These are phyloP conservation scores for Hypoxylon sp. DNA, from an alignment of 2,329 filamentous ascomycete genomes.

Conservation along the genomic window DNA sequence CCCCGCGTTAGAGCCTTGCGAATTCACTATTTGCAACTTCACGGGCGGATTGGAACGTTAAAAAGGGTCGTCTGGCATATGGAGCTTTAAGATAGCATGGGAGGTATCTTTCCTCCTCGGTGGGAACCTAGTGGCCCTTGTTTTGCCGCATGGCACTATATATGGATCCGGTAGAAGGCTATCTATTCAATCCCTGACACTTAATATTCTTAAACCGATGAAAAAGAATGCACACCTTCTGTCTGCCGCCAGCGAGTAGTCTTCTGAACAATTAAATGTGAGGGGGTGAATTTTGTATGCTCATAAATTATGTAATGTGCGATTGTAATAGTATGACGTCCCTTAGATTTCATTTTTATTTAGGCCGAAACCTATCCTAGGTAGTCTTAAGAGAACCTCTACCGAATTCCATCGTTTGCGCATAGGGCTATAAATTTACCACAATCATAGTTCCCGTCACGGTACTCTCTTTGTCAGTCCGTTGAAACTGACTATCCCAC, in stretches of 20 bases:
- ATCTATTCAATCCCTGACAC: not conserved
- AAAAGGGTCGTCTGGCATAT: not conserved
- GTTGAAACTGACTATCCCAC: not conserved
- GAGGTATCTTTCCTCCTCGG: too few relatives aligned
- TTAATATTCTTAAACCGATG: not conserved
- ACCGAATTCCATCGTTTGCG: slow-evolving; percentile 12
- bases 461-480: slow-evolving; percentile 1
- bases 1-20: not conserved
- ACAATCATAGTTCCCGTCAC: slow-evolving; percentile 6
- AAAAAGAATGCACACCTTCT: not conserved
- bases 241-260: not conserved
- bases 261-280: not conserved
- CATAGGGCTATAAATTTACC: not conserved
- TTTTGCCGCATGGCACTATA: not conserved
- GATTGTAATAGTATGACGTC: not conserved
- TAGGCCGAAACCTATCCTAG: slow-evolving; percentile 12
- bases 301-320: not conserved
- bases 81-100: not conserved
- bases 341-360: slow-evolving; percentile 2
- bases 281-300: not conserved
- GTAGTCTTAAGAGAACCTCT: slow-evolving; percentile 1
- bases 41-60: not conserved
- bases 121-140: too few relatives aligned
- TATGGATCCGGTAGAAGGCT: not conserved
- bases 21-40: not conserved